Conservation (phyloP, 768 basidiomycete species). For the Cystoderma amianthinum region DNA sequence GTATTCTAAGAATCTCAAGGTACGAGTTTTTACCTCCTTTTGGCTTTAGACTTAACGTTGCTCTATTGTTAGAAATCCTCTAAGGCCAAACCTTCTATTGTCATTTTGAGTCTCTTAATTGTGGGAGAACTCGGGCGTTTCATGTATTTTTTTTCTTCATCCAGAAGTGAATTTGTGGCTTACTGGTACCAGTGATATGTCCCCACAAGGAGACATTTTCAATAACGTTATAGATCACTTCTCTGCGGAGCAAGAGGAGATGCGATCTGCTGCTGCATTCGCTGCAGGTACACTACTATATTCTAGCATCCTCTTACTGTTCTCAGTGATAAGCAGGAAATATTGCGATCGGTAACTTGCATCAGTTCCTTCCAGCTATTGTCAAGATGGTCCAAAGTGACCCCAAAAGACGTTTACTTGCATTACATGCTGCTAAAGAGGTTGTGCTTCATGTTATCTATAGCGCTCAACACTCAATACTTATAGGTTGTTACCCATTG, state of each 20-base stretch:
- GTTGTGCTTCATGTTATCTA: constrained; percentile 25
- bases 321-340: constrained; percentile 49
- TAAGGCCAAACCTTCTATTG: constrained; percentile 57
- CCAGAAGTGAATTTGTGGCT: too few relatives aligned
- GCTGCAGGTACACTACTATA: constrained; percentile 56
- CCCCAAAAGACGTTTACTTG: constrained; percentile 72
- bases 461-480: not conserved
- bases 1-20: constrained; percentile 79
- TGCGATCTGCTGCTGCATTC: constrained; percentile 88
- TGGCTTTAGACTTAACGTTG: not conserved
- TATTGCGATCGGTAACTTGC: constrained; percentile 89
- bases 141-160: constrained; percentile 47
- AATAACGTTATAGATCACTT: constrained; percentile 68
- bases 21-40: constrained; percentile 18
- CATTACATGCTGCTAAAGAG: constrained; percentile 92
- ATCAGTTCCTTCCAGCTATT: constrained; percentile 80
- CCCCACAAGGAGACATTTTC: constrained; percentile 75
- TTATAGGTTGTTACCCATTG: constrained; percentile 91
- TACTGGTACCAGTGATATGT: constrained; percentile 71
- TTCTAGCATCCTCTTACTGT: not conserved
- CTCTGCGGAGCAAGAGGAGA: constrained; percentile 73
- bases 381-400: constrained; percentile 73
- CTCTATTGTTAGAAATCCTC: constrained; percentile 32
- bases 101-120: constrained; percentile 80
- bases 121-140: constrained; percentile 92